Percentiles rank a stretch among this genome's conserved stretches.
Evolutionary conservation across 2,329 filamentous ascomycete genomes (phyloP).

Genomic region (Beauveria varroae): DNA sequence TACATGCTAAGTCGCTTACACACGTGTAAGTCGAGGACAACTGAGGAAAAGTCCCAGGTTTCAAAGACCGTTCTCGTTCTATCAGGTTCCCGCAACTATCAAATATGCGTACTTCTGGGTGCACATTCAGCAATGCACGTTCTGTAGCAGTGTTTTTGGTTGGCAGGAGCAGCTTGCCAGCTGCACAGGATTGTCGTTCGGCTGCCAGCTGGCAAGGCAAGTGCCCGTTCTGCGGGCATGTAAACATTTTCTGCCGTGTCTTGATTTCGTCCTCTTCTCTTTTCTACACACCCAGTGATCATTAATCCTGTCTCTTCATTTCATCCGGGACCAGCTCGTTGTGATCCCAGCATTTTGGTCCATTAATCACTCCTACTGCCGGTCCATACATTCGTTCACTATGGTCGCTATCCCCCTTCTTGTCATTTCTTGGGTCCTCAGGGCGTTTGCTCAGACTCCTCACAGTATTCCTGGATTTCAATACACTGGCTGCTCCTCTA

Average conservation of each 20-base stretch:
- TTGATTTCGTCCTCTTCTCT: conserved; percentile 1
- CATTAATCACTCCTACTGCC: conserved; percentile 8
- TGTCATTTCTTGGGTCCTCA: conserved; percentile 7
- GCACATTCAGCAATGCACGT: no score
- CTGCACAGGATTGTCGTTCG: neutral
- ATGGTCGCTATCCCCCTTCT: conserved; percentile 11
- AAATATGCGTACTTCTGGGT: neutral
- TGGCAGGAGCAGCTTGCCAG: conserved; percentile 11
- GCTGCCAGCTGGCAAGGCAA: conserved; percentile 10
- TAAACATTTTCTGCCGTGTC: neutral
- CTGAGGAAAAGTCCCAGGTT: neutral
- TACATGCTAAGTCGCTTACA: neutral
- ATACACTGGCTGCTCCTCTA: conserved; percentile 21
- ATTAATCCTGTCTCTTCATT: conserved; percentile 7
- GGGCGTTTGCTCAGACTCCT: conserved; percentile 13
- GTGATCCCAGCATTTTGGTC: conserved; percentile 11
- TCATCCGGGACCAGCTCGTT: conserved; percentile 8
- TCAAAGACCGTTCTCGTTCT: neutral
- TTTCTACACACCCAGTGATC: conserved; percentile 8
- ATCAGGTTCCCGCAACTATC: neutral
- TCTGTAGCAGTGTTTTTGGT: neutral
- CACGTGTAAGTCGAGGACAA: neutral
- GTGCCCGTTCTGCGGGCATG: neutral
- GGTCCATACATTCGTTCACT: conserved; percentile 8
- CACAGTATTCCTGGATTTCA: conserved; percentile 17